phyloP scores from a whole-genome alignment of 78 protist genomes.

The Planoprotostelium fungivorum region DNA sequence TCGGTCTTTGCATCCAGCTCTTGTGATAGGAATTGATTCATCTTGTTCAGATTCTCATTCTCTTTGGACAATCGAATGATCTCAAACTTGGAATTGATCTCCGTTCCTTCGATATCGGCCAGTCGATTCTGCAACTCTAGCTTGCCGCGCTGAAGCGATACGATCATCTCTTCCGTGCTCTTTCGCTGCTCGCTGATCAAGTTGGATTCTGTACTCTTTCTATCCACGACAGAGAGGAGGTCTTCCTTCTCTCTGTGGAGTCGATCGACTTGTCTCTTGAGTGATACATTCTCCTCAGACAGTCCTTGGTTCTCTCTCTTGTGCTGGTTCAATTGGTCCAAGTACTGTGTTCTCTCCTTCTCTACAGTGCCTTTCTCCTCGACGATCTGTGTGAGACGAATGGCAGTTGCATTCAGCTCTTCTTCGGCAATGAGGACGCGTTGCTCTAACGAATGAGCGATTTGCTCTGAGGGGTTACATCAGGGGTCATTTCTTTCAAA shows the following conservation, averaged over 20 bases:
- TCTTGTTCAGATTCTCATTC: neutral
- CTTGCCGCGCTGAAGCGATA: neutral
- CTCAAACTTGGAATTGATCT: neutral
- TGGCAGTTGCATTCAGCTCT: neutral
- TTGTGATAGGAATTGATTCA: neutral
- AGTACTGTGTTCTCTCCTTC: neutral
- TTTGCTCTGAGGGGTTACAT: neutral
- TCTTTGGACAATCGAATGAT: neutral
- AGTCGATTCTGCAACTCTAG: neutral
- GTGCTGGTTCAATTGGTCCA: neutral
- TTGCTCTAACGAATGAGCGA: neutral
- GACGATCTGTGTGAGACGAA: no score
- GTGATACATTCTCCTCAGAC: neutral
- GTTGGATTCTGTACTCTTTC: neutral
- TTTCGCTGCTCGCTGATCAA: neutral
- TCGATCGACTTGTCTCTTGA: neutral
- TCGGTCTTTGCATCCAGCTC: neutral
- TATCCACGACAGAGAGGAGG: neutral
- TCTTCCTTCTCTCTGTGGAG: neutral
- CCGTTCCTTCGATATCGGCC: neutral
- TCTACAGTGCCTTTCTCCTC: neutral
- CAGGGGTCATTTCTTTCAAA: neutral
- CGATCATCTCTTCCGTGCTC: neutral
- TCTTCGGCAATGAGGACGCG: neutral
- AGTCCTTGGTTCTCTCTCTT: neutral